These are phyloP conservation scores for Knoxia roxburghii DNA, from an alignment of 257 asterid genomes.

Conservation along the genomic window DNA sequence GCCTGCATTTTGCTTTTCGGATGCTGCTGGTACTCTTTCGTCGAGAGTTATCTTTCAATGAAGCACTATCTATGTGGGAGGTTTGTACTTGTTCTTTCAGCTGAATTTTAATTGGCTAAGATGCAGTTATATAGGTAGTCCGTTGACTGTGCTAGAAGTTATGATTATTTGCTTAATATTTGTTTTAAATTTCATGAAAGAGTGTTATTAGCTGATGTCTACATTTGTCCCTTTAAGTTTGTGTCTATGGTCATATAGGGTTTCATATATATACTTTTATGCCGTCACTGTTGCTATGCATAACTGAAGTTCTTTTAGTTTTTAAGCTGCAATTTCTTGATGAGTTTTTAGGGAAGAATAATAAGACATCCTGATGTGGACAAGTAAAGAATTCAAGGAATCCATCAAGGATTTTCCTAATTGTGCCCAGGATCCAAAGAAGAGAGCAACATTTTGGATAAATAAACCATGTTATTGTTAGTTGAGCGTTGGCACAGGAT, in stretches of 20 bases:
- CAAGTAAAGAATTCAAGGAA: too few species aligned
- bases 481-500: too few species aligned
- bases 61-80: conserved; percentile 99
- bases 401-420: too few species aligned
- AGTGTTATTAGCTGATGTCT: not conserved
- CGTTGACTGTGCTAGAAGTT: not conserved
- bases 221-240: not conserved
- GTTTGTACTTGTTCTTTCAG: conserved; percentile 45
- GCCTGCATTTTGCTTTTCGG: conserved; percentile 97
- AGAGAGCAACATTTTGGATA: too few species aligned
- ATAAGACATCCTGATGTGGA: too few species aligned
- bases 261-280: not conserved
- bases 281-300: not conserved
- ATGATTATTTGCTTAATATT: too few species aligned
- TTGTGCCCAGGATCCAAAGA: too few species aligned
- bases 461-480: too few species aligned
- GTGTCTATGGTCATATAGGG: not conserved
- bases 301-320: not conserved
- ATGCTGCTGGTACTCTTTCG: conserved; percentile 99
- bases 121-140: not conserved
- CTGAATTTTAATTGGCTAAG: conserved; percentile 8
- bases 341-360: not conserved
- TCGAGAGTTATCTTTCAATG: conserved; percentile 86
- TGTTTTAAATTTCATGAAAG: not conserved
- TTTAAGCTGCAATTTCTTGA: not conserved